Conservation (phyloP, 2,329 filamentous ascomycete species). For the Incumbomyces lentus region DNA sequence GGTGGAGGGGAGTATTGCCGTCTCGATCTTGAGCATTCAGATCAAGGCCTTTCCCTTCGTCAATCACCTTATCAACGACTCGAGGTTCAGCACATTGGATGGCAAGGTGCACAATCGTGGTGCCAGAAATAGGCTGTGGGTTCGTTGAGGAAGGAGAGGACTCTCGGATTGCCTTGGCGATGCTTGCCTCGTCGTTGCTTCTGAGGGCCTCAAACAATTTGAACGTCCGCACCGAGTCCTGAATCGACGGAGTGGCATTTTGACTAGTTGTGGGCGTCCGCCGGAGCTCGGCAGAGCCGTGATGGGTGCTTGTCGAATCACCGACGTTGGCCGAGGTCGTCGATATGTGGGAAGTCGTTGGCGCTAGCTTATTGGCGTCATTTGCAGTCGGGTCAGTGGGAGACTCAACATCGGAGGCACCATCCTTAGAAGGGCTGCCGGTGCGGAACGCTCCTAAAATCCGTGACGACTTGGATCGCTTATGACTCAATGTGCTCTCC, state of each 20-base stretch:
- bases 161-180: conserved; percentile 68
- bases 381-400: conserved; percentile 2
- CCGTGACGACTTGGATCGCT: conserved; percentile 45
- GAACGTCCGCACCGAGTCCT: conserved; percentile 91
- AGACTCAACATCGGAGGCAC: conserved; percentile 25
- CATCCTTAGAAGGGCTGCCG: conserved; percentile 38
- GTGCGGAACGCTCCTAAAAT: conserved; percentile 46
- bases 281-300: conserved; percentile 24
- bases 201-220: conserved; percentile 85
- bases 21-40: conserved; percentile 86
- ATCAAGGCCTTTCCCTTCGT: conserved; percentile 60
- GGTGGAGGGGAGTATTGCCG: conserved; percentile 84
- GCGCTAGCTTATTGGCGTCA: conserved; percentile 11
- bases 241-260: conserved; percentile 49
- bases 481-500: conserved; percentile 31
- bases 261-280: conserved; percentile 27
- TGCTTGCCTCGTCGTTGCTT: conserved; percentile 80
- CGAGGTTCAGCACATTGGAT: conserved; percentile 90
- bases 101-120: conserved; percentile 81
- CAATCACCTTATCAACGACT: conserved; percentile 90
- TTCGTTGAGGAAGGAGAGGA: conserved; percentile 38
- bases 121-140: conserved; percentile 47
- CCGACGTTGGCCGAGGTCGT: conserved; percentile 22
- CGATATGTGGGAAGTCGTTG: conserved; percentile 20
- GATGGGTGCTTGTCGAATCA: conserved; percentile 24